Percentiles rank a stretch among this genome's conserved stretches.
These are phyloP conservation scores for Candida maltosa DNA, from an alignment of 805 yeast genomes.

Conservation along the genomic window DNA sequence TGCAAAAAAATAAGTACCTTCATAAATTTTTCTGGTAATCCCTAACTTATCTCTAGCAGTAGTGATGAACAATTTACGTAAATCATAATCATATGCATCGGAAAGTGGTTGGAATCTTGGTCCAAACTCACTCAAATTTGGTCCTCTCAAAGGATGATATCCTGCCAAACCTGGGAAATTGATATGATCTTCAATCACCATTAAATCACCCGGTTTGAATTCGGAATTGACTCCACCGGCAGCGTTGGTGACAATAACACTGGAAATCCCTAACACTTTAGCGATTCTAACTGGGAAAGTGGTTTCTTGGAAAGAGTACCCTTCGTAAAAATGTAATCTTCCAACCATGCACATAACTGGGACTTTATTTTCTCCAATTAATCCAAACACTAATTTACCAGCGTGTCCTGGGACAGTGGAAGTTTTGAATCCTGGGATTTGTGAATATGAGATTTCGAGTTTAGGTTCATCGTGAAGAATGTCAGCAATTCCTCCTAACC, in stretches of 20 bases:
- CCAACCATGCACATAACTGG: conserved; percentile 95
- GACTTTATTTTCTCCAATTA: conserved; percentile 60
- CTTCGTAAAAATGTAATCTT: conserved; percentile 88
- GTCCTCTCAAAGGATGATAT: conserved; percentile 81
- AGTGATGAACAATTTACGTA: conserved; percentile 60
- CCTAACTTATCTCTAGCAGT: conserved; percentile 45
- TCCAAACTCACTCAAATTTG: conserved; percentile 76
- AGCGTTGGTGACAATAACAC: conserved; percentile 87
- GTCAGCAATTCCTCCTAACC: conserved; percentile 81
- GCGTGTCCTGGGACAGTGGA: conserved; percentile 92
- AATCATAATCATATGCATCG: conserved; percentile 79
- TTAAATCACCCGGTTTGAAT: conserved; percentile 80
- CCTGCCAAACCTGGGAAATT: conserved; percentile 92
- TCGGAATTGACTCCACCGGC: conserved; percentile 81
- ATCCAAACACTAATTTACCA: conserved; percentile 79
- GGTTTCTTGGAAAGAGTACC: conserved; percentile 76
- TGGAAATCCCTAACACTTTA: conserved; percentile 54
- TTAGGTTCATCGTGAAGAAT: conserved; percentile 38
- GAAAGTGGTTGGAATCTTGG: conserved; percentile 85
- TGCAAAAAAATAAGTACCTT: conserved; percentile 82
- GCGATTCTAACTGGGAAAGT: conserved; percentile 85
- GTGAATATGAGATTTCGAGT: conserved; percentile 55
- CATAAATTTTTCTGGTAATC: conserved; percentile 65
- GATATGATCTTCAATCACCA: conserved; percentile 87
- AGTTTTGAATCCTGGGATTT: conserved; percentile 74